A percentile compares a stretch with the other conserved stretches of the same genome.
Conservation (phyloP, 495 filamentous ascomycete species). For the Aspergillus incahuasiensis region DNA sequence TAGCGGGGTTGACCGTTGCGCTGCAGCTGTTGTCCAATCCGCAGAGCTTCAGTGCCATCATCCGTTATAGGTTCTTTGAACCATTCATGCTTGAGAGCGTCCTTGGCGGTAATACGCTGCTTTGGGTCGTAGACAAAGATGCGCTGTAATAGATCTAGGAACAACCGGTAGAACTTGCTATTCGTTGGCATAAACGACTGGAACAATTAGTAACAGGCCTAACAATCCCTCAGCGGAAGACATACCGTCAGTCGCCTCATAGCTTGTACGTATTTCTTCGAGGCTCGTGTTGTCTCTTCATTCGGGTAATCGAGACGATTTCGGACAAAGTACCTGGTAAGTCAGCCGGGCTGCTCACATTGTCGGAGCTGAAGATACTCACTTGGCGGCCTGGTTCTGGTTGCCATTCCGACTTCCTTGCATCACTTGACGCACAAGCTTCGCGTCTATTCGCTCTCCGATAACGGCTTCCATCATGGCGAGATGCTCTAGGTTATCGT, state of each 20-base stretch:
- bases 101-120: constrained; percentile 82
- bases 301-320: constrained; percentile 84
- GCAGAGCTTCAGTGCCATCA: constrained; percentile 89
- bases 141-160: constrained; percentile 79
- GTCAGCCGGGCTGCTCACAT: constrained; percentile 3
- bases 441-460: constrained; percentile 64
- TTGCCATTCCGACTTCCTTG: constrained; percentile 57
- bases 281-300: constrained; percentile 78
- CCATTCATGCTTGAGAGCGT: constrained; percentile 90
- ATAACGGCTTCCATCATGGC: constrained; percentile 99
- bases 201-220: not conserved
- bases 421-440: constrained; percentile 71
- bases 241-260: constrained; percentile 88
- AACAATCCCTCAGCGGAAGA: not conserved
- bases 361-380: constrained; percentile 31
- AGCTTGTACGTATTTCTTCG: constrained; percentile 85
- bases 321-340: constrained; percentile 75
- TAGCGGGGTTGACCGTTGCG: constrained; percentile 23
- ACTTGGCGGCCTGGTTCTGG: constrained; percentile 78
- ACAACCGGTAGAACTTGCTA: constrained; percentile 73
- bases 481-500: constrained; percentile 95
- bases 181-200: constrained; percentile 86
- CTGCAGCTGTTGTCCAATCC: constrained; percentile 50
- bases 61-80: constrained; percentile 82
- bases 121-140: constrained; percentile 97